Base-by-base conservation (phyloP, 306 rosid species). In the Pachyrhizus erosus region DNA sequence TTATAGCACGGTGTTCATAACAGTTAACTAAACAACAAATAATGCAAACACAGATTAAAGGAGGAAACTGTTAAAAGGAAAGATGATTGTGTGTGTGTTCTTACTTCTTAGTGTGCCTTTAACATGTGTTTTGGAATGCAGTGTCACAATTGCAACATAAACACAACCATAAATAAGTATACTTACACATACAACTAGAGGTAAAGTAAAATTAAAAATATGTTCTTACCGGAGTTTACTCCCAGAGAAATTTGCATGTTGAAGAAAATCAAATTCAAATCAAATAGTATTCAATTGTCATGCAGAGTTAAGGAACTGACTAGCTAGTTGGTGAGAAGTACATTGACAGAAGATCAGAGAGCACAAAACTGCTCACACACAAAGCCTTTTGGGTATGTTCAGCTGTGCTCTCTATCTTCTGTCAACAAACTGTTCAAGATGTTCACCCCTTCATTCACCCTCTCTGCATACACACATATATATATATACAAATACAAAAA, bases 321-420 rank as follows among this genome's bases (percentile, higher is more conserved):
- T 13, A 29, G 39, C 17, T 21, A 26, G 67, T 26, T 27, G 67
- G 20, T 60, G 67, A 20, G 10, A 18, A 81, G 58, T 55, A 31
- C 29, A 80, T 84, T 86, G 90, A 21, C 91, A 84, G 85, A 86
- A 88, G 91, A 88, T 67, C 8, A 88, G 78, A 88, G 86, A 84
- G 91, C 82, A 90, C 91, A 86, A 73, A 74, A 77, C 86, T 79
- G 89, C 62, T 17, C 91, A 84, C 27, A 87, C 91, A 64, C 86
- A 83, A 80, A 73, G 18, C 23, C 26, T 65, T 76, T 75, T 88
- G 73, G 46, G 84, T 51, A 79, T 79, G 90, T 48, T 82, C 86
- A 84, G n/a, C 1, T 86, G 90, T 90, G 91, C 90, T 88, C 91
- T 84, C 93, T 88, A 86, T 88, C 90, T 84, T 88, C 89, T 90